Conservation (phyloP, 768 basidiomycete genomes). For the Solioccasus polychromus region DNA sequence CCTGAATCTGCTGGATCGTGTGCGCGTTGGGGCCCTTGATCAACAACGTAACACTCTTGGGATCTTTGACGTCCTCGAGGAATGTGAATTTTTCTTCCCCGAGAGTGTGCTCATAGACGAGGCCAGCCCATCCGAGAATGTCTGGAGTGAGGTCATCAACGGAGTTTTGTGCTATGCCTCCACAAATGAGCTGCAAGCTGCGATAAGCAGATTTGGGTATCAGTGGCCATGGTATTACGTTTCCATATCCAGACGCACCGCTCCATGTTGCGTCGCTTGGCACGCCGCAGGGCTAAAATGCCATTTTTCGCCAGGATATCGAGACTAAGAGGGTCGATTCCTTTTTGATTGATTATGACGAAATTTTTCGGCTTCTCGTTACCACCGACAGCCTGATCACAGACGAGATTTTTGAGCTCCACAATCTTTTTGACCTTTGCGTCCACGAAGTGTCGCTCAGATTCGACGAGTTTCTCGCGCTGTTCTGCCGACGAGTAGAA, state of each 20-base stretch:
- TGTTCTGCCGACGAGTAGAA: conserved; percentile 99
- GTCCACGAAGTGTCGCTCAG: conserved; percentile 91
- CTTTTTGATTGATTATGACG: conserved; percentile 98
- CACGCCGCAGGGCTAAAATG: conserved; percentile 89
- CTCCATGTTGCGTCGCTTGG: conserved; percentile 99
- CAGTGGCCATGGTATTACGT: conserved; percentile 32
- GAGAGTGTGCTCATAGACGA: conserved; percentile 98
- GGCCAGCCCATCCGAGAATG: conserved; percentile 93
- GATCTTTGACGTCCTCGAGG: conserved; percentile 92
- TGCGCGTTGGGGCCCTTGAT: conserved; percentile 98
- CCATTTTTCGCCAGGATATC: conserved; percentile 97
- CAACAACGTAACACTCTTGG: conserved; percentile 91
- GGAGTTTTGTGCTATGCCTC: conserved; percentile 95
- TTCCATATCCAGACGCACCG: conserved; percentile 46
- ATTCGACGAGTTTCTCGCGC: conserved; percentile 97
- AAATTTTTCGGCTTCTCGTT: conserved; percentile 84
- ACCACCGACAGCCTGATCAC: conserved; percentile 85
- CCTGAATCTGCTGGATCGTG: conserved; percentile 94
- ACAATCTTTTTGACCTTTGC: conserved; percentile 94
- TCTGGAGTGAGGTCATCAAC: conserved; percentile 93
- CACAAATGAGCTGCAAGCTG: conserved; percentile 91
- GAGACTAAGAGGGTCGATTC: conserved; percentile 95
- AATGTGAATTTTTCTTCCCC: conserved; percentile 99
- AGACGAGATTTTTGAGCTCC: conserved; percentile 93
- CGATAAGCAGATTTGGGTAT: conserved; percentile 10